phyloP scores from a whole-genome alignment of 768 basidiomycete genomes.

The Suillus subaureus region DNA sequence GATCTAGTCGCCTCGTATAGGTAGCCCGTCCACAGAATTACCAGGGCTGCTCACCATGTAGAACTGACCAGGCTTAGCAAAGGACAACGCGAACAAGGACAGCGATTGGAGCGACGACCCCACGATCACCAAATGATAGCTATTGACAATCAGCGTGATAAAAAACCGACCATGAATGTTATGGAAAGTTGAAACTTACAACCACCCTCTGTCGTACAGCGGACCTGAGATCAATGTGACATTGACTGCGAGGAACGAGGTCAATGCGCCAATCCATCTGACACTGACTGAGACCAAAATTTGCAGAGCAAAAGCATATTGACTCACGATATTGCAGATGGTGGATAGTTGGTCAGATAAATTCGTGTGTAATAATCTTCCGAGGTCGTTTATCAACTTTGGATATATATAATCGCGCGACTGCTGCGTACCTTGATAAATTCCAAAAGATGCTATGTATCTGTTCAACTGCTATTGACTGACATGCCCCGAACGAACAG shows the following conservation, averaged over 20 bases:
- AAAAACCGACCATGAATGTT: slow-evolving; percentile 9
- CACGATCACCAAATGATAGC: slow-evolving; percentile 13
- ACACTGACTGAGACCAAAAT: too few relatives aligned
- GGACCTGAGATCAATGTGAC: too few relatives aligned
- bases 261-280: too few relatives aligned
- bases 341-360: slow-evolving; percentile 29
- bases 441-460: slow-evolving; percentile 31
- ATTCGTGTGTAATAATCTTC: slow-evolving; percentile 35
- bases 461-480: slow-evolving; percentile 12
- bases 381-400: not conserved
- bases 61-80: slow-evolving; percentile 25
- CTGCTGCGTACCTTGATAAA: too few relatives aligned
- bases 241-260: too few relatives aligned
- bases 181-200: slow-evolving; percentile 32
- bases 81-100: slow-evolving; percentile 30
- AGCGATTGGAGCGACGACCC: slow-evolving; percentile 19
- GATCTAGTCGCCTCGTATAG: too few relatives aligned
- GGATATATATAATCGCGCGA: slow-evolving; percentile 19
- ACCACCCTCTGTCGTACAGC: slow-evolving; percentile 47
- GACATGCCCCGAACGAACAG: not conserved
- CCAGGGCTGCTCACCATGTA: slow-evolving; percentile 22
- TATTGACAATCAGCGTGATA: slow-evolving; percentile 27
- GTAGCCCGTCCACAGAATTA: too few relatives aligned
- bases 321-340: slow-evolving; percentile 33
- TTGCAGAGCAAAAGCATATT: too few relatives aligned